Evolutionary conservation across 768 basidiomycete species (phyloP).

Genomic region (Gyrodon lividus): DNA sequence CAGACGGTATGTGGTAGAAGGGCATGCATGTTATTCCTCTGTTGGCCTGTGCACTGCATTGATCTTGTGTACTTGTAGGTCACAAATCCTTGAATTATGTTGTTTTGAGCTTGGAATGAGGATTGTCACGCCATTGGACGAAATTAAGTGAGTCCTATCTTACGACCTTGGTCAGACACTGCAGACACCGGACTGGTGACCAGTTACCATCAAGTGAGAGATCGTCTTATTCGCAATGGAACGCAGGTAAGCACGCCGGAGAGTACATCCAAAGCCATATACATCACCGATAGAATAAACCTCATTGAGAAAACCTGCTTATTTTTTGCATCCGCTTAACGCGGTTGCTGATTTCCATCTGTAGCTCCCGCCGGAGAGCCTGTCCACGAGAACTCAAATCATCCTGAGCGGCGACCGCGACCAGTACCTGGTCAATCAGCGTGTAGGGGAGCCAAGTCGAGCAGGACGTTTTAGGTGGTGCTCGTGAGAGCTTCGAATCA

Average conservation of each 20-base stretch:
- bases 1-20: too few species aligned
- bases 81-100: too few species aligned
- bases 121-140: too few species aligned
- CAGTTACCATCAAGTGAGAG: neutral
- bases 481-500: conserved; percentile 50
- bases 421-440: conserved; percentile 79
- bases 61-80: too few species aligned
- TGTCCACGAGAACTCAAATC: conserved; percentile 45
- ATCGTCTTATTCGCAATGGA: neutral
- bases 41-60: too few species aligned
- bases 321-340: conserved; percentile 69
- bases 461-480: conserved; percentile 52
- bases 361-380: conserved; percentile 47
- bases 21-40: too few species aligned
- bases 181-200: too few species aligned
- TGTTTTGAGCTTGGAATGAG: too few species aligned
- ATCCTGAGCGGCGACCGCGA: conserved; percentile 55
- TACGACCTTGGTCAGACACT: too few species aligned
- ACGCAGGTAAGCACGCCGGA: neutral
- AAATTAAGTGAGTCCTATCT: too few species aligned
- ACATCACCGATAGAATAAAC: neutral
- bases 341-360: conserved; percentile 58
- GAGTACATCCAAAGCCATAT: neutral
- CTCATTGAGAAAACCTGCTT: conserved; percentile 39
- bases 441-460: conserved; percentile 82